Percentiles rank a stretch among this genome's conserved stretches.
Conservation (phyloP, 139 green algal genomes). For the Auxenochlorella protothecoides region DNA sequence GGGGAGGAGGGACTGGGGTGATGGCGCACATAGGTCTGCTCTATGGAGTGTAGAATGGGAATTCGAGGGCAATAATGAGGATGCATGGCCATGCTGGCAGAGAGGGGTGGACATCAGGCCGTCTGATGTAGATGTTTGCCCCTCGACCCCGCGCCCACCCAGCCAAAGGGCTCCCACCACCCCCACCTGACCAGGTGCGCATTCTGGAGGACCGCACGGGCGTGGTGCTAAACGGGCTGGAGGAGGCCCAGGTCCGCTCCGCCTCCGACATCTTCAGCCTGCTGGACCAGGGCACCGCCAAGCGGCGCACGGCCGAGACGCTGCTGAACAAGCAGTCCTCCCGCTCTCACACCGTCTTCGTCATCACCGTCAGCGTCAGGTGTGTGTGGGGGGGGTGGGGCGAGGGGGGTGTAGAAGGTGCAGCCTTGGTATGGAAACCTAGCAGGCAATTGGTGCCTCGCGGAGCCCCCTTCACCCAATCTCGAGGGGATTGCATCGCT, state of each 20-base stretch:
- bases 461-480: not conserved
- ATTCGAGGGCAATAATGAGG: too few relatives aligned
- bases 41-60: too few relatives aligned
- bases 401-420: too few relatives aligned
- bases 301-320: slow-evolving; percentile 87
- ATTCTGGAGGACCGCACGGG: slow-evolving; percentile 72
- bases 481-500: not conserved
- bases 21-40: too few relatives aligned
- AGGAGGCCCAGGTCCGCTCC: slow-evolving; percentile 86
- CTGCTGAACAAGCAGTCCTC: slow-evolving; percentile 95
- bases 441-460: not conserved
- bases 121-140: too few relatives aligned
- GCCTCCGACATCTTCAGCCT: slow-evolving; percentile 79
- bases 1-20: too few relatives aligned
- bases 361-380: slow-evolving; percentile 72
- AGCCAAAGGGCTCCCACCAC: not conserved
- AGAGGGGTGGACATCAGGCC: too few relatives aligned
- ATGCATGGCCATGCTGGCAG: too few relatives aligned
- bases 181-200: slow-evolving; percentile 28
- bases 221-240: slow-evolving; percentile 79
- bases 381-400: too few relatives aligned
- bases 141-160: too few relatives aligned
- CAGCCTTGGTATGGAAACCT: not conserved
- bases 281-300: slow-evolving; percentile 78
- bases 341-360: slow-evolving; percentile 87